Base-by-base conservation (phyloP, 768 basidiomycete species). In the Lactarius trivialis region DNA sequence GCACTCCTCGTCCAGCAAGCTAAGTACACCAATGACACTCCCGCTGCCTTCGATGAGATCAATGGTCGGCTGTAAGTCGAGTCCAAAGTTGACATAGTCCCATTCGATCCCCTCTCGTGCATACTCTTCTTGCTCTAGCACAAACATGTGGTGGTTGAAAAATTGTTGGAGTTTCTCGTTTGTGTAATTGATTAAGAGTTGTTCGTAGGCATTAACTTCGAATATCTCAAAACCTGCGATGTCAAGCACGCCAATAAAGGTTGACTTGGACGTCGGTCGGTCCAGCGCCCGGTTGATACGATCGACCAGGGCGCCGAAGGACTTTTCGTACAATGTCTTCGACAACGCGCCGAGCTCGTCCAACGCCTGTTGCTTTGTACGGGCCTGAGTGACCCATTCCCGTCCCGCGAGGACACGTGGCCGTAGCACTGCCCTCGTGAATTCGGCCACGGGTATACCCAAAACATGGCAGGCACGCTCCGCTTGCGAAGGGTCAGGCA, bases 71-170 rank as follows among this genome's bases (percentile, higher is more conserved):
- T 99, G 96, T 7, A 99, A 77, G 73, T 99, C 96, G 48, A 97
- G 81, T 17, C 96, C 97, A 71, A 99, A 99, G 74, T 98, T 98
- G 74, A 95, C 88, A 69, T 95, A 97, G 70, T 95, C 87, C 97
- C 97, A 99, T 60, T 94, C 86, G 73, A 99, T 99, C 21, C 87
- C 87, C 73, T 99, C 97, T 21, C 97, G 84, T 19, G 92, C 82
- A 74, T 99, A 98, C 73, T 99, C 97, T 72, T 99, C 97, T 71
- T 99, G 97, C 77, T 99, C 97, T 36, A 98, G 84, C 41, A 97
- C 93, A 74, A 99, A 98, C 97, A 98, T 98, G 73, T 98, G 97
- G 74, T 98, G 93, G 70, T 98, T 99, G 82, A 94, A 94, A 74
- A 92, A 93, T 73, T 98, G 96, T 72, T 98, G 96, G 9, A 98